Evolutionary conservation across 2,329 filamentous ascomycete genomes (phyloP).

Genomic region (Chaetomium strumarium): DNA sequence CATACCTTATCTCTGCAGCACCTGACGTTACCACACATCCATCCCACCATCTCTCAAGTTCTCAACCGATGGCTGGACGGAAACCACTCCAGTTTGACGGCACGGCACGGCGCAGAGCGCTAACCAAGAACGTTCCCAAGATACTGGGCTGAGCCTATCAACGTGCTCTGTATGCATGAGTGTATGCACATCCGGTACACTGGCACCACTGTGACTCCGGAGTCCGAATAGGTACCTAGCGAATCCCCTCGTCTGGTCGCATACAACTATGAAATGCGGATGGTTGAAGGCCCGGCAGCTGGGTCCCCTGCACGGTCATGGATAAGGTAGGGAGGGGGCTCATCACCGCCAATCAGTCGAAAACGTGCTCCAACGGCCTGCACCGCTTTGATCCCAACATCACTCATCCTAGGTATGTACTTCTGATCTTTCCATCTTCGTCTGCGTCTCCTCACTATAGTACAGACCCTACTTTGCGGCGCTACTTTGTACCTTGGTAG

Average conservation of each 20-base stretch:
- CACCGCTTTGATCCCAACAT: background rate
- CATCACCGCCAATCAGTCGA: slow-evolving; percentile 22
- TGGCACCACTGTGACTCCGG: too few species aligned
- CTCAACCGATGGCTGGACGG: background rate
- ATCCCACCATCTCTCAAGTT: background rate
- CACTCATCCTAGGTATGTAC: too few species aligned
- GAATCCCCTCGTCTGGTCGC: background rate
- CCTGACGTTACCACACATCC: background rate
- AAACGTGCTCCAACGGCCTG: slow-evolving; percentile 20
- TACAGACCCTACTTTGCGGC: too few species aligned
- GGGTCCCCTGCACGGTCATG: slow-evolving; percentile 15
- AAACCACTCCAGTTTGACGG: slow-evolving; percentile 1
- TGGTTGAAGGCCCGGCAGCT: slow-evolving; percentile 5
- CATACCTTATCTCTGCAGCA: too few species aligned
- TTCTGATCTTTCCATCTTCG: too few species aligned
- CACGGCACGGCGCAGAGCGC: slow-evolving; percentile 15
- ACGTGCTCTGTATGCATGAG: background rate
- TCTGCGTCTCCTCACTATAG: background rate
- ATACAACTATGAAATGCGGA: slow-evolving; percentile 9
- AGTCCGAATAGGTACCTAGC: background rate
- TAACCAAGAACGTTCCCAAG: slow-evolving; percentile 1
- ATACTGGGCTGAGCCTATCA: background rate
- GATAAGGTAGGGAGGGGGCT: slow-evolving; percentile 13
- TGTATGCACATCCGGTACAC: too few species aligned
- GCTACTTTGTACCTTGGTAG: background rate